phyloP scores from a whole-genome alignment of 1,284 basidiomycete species.

The Irpex rosettiformis region DNA sequence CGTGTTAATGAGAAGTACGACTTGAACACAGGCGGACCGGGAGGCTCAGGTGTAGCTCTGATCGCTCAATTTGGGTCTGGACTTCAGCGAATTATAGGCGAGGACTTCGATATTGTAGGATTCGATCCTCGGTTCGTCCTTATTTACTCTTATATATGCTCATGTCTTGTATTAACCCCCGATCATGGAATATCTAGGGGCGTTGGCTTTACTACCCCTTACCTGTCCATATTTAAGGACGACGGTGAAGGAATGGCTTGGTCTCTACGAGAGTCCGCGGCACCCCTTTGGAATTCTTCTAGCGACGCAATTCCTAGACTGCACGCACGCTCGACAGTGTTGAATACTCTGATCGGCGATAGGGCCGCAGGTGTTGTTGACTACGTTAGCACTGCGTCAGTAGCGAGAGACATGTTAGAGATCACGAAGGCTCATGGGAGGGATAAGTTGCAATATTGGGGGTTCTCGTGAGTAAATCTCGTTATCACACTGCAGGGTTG shows the following conservation, averaged over 20 bases:
- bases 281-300: background rate
- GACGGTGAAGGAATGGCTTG: slow-evolving; percentile 6
- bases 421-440: slow-evolving; percentile 24
- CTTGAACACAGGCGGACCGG: slow-evolving; percentile 28
- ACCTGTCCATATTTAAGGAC: background rate
- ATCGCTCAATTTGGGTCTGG: background rate
- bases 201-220: slow-evolving; percentile 1
- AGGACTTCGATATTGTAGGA: slow-evolving; percentile 30
- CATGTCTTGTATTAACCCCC: background rate
- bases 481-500: background rate
- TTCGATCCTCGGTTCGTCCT: slow-evolving; percentile 28
- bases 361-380: background rate
- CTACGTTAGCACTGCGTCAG: slow-evolving; percentile 9
- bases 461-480: slow-evolving; percentile 20
- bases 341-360: background rate
- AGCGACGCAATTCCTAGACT: slow-evolving; percentile 1
- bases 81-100: slow-evolving; percentile 19
- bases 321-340: background rate
- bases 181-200: background rate
- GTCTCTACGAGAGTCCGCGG: background rate
- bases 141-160: too few relatives aligned
- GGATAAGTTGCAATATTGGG: slow-evolving; percentile 27
- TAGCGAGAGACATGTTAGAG: slow-evolving; percentile 26
- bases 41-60: slow-evolving; percentile 27
- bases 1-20: too few relatives aligned